These are phyloP conservation scores for Zizania latifolia DNA, from an alignment of 176 grass and related monocot species.

Conservation along the genomic window DNA sequence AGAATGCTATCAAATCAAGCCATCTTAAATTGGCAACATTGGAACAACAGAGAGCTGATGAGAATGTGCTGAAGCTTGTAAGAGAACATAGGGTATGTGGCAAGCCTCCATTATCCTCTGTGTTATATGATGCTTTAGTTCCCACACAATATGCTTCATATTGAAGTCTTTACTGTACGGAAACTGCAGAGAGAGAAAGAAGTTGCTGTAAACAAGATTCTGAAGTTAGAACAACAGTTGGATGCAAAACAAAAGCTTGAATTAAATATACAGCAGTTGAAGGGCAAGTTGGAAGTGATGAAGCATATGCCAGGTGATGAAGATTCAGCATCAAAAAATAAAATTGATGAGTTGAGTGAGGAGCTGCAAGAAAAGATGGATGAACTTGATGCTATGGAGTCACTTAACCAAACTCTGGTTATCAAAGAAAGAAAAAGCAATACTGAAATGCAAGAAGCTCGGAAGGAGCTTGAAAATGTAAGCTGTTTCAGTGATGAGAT, in stretches of 20 bases:
- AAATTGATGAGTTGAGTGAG: slow-evolving; percentile 35
- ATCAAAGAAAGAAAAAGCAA: slow-evolving; percentile 56
- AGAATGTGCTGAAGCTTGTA: slow-evolving; percentile 39
- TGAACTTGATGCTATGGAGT: slow-evolving; percentile 59
- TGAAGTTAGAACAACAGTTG: slow-evolving; percentile 33
- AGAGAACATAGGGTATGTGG: slow-evolving; percentile 44
- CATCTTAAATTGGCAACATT: slow-evolving; percentile 42
- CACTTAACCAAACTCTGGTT: slow-evolving; percentile 59
- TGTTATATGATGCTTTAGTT: not conserved
- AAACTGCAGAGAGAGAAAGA: slow-evolving; percentile 47
- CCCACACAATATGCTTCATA: not conserved
- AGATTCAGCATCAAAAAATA: slow-evolving; percentile 32
- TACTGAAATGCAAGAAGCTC: slow-evolving; percentile 52
- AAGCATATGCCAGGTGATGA: slow-evolving; percentile 37
- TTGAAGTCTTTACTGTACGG: slow-evolving; percentile 19
- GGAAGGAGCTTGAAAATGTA: slow-evolving; percentile 51
- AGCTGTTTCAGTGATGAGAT: not conserved
- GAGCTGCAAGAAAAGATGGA: slow-evolving; percentile 58
- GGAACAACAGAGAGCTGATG: slow-evolving; percentile 46
- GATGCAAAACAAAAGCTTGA: slow-evolving; percentile 58
- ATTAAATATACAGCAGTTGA: slow-evolving; percentile 49
- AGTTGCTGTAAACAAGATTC: slow-evolving; percentile 30
- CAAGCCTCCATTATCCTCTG: not conserved
- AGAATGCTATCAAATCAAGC: slow-evolving; percentile 66
- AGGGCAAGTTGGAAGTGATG: slow-evolving; percentile 37